Conservation (phyloP, 345 rosid genomes). For the Erucastrum elatum region DNA sequence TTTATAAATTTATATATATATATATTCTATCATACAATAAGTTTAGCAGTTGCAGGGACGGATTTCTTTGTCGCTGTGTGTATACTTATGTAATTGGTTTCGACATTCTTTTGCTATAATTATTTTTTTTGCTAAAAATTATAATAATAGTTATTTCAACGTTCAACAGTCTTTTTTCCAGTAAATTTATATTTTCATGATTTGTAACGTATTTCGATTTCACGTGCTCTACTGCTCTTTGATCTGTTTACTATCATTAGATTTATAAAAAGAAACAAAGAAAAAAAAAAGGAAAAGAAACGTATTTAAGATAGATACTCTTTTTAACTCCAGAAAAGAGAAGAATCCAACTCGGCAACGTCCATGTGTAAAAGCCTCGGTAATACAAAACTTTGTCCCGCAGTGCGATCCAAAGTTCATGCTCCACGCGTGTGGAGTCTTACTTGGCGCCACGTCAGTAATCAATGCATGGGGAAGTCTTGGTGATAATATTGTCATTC, state of each 20-base stretch:
- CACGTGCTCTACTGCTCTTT: background rate
- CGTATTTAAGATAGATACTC: slow-evolving; percentile 19
- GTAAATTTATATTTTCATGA: background rate
- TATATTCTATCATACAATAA: background rate
- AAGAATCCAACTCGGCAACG: slow-evolving; percentile 37
- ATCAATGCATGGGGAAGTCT: slow-evolving; percentile 23
- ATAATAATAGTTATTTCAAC: background rate
- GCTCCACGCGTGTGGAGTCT: slow-evolving; percentile 33
- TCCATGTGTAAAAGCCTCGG: slow-evolving; percentile 37
- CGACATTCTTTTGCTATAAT: background rate
- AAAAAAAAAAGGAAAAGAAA: background rate
- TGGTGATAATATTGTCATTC: background rate
- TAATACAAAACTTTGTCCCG: slow-evolving; percentile 32
- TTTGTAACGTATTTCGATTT: slow-evolving; percentile 4
- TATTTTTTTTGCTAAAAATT: too few species aligned
- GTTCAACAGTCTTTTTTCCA: background rate
- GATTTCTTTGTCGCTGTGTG: background rate
- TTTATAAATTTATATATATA: background rate
- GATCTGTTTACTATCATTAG: background rate
- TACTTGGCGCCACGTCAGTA: slow-evolving; percentile 36
- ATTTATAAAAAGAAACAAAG: background rate
- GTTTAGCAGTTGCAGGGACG: background rate
- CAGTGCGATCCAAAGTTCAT: slow-evolving; percentile 31
- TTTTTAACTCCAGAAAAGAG: slow-evolving; percentile 21
- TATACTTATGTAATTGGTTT: background rate